Percentiles rank a stretch among this genome's conserved stretches.
phyloP scores from a whole-genome alignment of 2,329 filamentous ascomycete genomes.

The Teratosphaeria pseudoeucalypti region DNA sequence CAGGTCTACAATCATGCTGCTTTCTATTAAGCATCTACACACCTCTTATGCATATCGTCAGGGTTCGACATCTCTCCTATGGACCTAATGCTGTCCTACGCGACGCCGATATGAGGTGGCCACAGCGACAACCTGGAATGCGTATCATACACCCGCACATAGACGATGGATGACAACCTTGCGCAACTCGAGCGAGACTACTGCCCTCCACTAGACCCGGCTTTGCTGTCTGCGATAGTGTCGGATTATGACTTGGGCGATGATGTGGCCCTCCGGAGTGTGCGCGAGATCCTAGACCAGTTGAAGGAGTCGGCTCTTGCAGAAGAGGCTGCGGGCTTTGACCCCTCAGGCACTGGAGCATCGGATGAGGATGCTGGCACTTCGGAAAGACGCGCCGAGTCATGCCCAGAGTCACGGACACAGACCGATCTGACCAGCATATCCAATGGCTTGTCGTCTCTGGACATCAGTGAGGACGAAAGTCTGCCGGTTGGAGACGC shows the following conservation, averaged over 20 bases:
- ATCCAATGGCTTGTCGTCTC: conserved; percentile 35
- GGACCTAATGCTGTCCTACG: not conserved
- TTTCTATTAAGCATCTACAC: not conserved
- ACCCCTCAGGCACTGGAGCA: conserved; percentile 60
- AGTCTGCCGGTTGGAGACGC: conserved; percentile 13
- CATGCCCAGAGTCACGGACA: conserved; percentile 27
- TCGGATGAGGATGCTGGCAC: conserved; percentile 13
- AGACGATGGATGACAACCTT: conserved; percentile 17
- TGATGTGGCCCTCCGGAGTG: conserved; percentile 41
- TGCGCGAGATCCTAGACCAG: conserved; percentile 50
- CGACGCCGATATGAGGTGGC: not conserved
- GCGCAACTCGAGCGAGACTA: conserved; percentile 51
- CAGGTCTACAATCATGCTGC: not conserved
- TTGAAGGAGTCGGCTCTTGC: conserved; percentile 53
- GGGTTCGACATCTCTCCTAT: not conserved
- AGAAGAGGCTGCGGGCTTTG: conserved; percentile 68
- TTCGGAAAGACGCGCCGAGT: conserved; percentile 18
- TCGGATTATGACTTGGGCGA: conserved; percentile 59
- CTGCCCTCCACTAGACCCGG: conserved; percentile 64
- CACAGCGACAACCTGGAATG: not conserved
- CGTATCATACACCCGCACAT: not conserved
- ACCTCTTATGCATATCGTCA: not conserved
- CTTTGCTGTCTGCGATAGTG: conserved; percentile 64
- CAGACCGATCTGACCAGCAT: conserved; percentile 42
- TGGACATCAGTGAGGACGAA: conserved; percentile 16